A percentile compares a stretch with the other conserved stretches of the same genome.
Conservation (phyloP, 2,329 filamentous ascomycete genomes). For the Talaromyces sp. region DNA sequence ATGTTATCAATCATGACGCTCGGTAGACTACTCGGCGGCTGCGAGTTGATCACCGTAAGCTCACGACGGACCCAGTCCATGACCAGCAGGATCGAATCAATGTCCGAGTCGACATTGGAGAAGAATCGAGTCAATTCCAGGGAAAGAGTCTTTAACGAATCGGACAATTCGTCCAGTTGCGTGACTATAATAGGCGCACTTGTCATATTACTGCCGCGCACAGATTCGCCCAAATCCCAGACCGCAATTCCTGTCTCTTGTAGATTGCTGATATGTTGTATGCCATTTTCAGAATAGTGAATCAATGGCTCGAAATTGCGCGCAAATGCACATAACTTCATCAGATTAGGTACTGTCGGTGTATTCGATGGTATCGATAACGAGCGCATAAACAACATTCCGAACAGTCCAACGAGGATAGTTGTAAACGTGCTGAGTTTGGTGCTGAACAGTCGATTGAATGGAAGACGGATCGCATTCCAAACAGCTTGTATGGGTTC, state of each 20-base stretch:
- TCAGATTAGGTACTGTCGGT: conserved; percentile 74
- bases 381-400: conserved; percentile 63
- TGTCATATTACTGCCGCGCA: conserved; percentile 86
- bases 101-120: conserved; percentile 86
- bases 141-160: conserved; percentile 79
- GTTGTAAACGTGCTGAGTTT: conserved; percentile 67
- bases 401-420: conserved; percentile 61
- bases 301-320: conserved; percentile 92
- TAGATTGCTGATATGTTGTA: conserved; percentile 79
- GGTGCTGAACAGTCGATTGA: conserved; percentile 59
- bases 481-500: conserved; percentile 77
- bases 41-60: conserved; percentile 65
- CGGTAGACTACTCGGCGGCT: conserved; percentile 63
- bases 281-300: conserved; percentile 88
- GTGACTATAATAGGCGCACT: conserved; percentile 81
- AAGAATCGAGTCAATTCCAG: conserved; percentile 90
- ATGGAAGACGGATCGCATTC: conserved; percentile 54
- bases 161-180: conserved; percentile 80
- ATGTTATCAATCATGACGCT: conserved; percentile 77
- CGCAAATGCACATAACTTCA: conserved; percentile 85
- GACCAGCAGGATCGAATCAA: conserved; percentile 87
- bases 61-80: conserved; percentile 96
- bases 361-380: conserved; percentile 67
- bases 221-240: conserved; percentile 90
- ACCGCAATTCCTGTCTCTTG: conserved; percentile 91